Evolutionary conservation across 805 yeast species (phyloP).

Genomic region (Scheffersomyces lignosus): DNA sequence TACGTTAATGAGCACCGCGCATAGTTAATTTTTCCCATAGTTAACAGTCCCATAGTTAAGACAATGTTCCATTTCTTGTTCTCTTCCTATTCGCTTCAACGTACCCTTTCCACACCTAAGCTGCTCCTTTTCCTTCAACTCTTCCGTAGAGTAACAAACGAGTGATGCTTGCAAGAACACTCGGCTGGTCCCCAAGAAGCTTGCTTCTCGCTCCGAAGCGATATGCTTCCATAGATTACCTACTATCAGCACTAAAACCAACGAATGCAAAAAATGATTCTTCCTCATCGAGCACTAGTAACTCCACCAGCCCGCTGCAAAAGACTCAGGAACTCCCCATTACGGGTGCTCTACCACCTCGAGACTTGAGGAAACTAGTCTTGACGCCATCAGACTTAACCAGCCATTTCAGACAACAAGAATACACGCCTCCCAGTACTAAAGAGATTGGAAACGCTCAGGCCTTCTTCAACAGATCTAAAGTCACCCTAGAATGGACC

Average conservation of each 20-base stretch:
- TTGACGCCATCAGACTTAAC: conserved; percentile 26
- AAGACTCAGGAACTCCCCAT: too few relatives aligned
- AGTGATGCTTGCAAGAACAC: background rate
- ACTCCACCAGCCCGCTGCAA: too few relatives aligned
- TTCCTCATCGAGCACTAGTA: too few relatives aligned
- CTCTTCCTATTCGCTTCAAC: too few relatives aligned
- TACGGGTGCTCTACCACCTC: conserved; percentile 1
- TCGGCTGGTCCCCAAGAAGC: background rate
- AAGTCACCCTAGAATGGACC: conserved; percentile 60
- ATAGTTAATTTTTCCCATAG: too few relatives aligned
- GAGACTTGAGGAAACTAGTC: conserved; percentile 7
- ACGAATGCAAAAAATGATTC: background rate
- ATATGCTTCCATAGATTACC: conserved; percentile 5
- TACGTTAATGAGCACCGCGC: too few relatives aligned
- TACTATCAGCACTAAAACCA: conserved; percentile 5
- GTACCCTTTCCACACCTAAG: too few relatives aligned
- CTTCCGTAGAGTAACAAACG: background rate
- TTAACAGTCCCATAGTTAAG: too few relatives aligned
- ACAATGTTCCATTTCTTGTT: too few relatives aligned
- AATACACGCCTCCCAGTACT: conserved; percentile 11
- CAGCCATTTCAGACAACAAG: conserved; percentile 16
- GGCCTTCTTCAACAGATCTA: conserved; percentile 44
- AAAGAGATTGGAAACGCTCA: conserved; percentile 22
- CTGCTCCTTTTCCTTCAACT: too few relatives aligned
- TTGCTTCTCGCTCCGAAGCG: background rate